Evolutionary conservation across 1,139 yeast species (phyloP).

Genomic region (Kodamaea fungicola): DNA sequence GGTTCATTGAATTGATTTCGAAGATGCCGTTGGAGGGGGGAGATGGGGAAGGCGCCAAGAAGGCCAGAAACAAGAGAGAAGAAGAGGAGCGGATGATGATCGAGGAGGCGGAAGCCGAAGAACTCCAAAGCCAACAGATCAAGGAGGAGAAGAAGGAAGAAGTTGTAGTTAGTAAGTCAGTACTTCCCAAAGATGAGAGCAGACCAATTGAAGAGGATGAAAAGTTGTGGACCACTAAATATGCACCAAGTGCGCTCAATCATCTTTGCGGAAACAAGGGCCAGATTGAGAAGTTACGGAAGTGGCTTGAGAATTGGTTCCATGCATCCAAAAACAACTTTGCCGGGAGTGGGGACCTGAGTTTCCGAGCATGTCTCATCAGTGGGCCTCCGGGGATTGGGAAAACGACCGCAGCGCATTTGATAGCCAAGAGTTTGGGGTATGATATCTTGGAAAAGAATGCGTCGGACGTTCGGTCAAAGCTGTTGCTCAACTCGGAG

Average conservation of each 20-base stretch:
- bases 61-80: conserved; percentile 65
- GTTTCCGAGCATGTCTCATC: conserved; percentile 77
- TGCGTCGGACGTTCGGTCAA: conserved; percentile 89
- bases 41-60: conserved; percentile 68
- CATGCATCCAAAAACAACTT: conserved; percentile 52
- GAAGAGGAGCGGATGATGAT: conserved; percentile 56
- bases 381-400: conserved; percentile 89
- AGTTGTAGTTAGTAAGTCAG: not conserved
- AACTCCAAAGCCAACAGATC: conserved; percentile 12
- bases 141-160: conserved; percentile 9
- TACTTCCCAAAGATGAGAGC: conserved; percentile 16
- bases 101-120: conserved; percentile 47
- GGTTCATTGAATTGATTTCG: conserved; percentile 68
- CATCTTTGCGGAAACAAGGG: conserved; percentile 94
- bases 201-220: conserved; percentile 43
- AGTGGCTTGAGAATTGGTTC: conserved; percentile 83
- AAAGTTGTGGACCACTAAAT: conserved; percentile 86
- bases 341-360: conserved; percentile 60
- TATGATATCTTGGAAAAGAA: conserved; percentile 73
- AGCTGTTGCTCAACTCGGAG: conserved; percentile 63
- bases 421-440: conserved; percentile 65
- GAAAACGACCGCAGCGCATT: conserved; percentile 76
- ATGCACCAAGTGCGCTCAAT: conserved; percentile 73
- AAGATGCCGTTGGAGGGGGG: conserved; percentile 96
- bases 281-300: conserved; percentile 58